Percentiles rank a stretch among this genome's conserved stretches.
These are phyloP conservation scores for Euphrasia confusa DNA, from an alignment of 257 asterid species.

Conservation along the genomic window DNA sequence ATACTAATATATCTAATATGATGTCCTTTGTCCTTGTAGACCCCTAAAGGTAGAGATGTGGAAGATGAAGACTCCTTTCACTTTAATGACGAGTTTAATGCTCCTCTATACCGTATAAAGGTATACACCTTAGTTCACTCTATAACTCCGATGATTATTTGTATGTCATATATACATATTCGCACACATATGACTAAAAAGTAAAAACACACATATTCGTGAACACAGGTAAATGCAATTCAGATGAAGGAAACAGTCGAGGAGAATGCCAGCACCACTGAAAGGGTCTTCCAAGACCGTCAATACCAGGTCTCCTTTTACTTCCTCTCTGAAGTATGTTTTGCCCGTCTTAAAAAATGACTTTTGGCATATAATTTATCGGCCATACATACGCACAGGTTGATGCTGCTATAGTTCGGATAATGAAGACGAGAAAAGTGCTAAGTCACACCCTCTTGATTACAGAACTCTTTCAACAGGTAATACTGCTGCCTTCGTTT, in stretches of 20 bases:
- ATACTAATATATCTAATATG: conserved; percentile 2
- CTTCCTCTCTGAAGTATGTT: background rate
- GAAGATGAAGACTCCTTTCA: conserved; percentile 54
- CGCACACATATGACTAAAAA: too few relatives aligned
- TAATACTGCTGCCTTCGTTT: conserved; percentile 3
- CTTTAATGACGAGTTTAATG: conserved; percentile 64
- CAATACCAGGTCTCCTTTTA: conserved; percentile 56
- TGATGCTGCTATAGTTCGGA: conserved; percentile 86
- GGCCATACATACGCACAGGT: conserved; percentile 38
- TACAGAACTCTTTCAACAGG: conserved; percentile 82
- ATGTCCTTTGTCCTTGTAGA: conserved; percentile 20
- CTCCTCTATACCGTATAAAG: conserved; percentile 84
- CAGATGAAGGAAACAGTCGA: conserved; percentile 88
- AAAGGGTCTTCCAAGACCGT: conserved; percentile 82
- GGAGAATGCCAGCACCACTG: conserved; percentile 78
- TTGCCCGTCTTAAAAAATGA: background rate
- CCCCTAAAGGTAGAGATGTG: conserved; percentile 37
- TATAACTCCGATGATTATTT: too few relatives aligned
- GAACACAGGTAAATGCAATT: conserved; percentile 70
- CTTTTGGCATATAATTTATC: background rate
- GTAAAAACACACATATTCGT: too few relatives aligned
- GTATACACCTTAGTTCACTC: conserved; percentile 23
- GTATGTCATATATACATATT: too few relatives aligned
- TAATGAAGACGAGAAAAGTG: conserved; percentile 82
- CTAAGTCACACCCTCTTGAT: conserved; percentile 75